A percentile compares a stretch with the other conserved stretches of the same genome.
Evolutionary conservation across 2,329 filamentous ascomycete species (phyloP).

Genomic region (Laburnicola sp.): DNA sequence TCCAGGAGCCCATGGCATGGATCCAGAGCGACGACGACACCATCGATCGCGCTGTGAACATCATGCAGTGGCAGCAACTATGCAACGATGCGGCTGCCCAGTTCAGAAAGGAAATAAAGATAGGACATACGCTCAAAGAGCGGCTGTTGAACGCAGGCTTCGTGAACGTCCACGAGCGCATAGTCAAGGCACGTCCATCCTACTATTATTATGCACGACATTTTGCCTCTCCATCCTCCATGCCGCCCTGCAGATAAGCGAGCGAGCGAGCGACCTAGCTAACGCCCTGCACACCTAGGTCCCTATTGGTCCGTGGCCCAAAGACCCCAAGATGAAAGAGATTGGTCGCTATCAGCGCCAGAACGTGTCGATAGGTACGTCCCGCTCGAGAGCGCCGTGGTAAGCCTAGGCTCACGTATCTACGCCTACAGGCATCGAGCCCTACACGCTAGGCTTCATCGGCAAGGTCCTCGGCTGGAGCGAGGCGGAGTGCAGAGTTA

Average conservation of each 20-base stretch:
- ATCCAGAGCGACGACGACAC: constrained; percentile 39
- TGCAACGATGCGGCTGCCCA: constrained; percentile 32
- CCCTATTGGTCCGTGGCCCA: constrained; percentile 49
- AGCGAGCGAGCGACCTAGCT: neutral
- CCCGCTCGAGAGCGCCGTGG: neutral
- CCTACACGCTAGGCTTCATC: constrained; percentile 41
- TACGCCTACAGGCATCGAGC: constrained; percentile 30
- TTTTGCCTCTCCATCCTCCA: neutral
- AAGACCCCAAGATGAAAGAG: constrained; percentile 55
- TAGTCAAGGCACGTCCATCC: constrained; percentile 34
- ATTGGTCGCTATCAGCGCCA: constrained; percentile 50
- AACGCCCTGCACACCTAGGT: constrained; percentile 19
- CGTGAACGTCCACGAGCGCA: constrained; percentile 38
- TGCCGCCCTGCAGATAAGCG: constrained; percentile 6
- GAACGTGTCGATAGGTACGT: constrained; percentile 34
- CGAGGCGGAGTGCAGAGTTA: constrained; percentile 38
- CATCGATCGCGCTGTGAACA: constrained; percentile 26
- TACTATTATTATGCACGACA: neutral
- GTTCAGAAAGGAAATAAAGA: constrained; percentile 34
- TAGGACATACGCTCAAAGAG: constrained; percentile 29
- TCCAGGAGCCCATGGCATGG: constrained; percentile 42
- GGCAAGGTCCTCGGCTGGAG: constrained; percentile 43
- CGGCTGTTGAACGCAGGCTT: constrained; percentile 38
- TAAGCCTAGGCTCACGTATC: neutral
- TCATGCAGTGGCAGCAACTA: constrained; percentile 34